Evolutionary conservation across 1,284 basidiomycete species (phyloP), one percentile per base, ranked within the genome.

Genomic region (Xerocomus minutiporus): DNA sequence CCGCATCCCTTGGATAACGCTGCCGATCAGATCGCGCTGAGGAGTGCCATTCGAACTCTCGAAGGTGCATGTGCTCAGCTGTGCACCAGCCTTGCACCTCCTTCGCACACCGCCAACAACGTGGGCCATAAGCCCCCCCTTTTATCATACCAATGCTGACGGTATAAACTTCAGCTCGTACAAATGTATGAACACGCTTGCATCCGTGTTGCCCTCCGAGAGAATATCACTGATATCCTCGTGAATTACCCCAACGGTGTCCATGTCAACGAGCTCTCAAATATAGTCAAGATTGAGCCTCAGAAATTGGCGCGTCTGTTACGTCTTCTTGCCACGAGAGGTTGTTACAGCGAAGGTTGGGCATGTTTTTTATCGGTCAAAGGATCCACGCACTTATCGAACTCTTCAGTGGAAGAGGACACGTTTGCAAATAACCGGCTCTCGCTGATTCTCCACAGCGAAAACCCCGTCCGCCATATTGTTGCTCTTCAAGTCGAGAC

Each of bases 291-390:
- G 0, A 58, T 73, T 9, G 63, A 72, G 6, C 25, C 56, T 3
- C 61, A 53, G 38, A 73, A 74, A 45, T 61, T 74, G 23, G 55
- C 53, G 1, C 64, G 65, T 12, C 49, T 72, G 38, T 54, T 76
- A 38, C 68, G 72, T 11, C 51, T 72, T 40, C 62, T 76, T 3
- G 67, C 70, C 3, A 66, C 71, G 3, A 64, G 66, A 46, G 69
- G 72, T 44, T 65, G 66, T 50, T 75, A 71, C 57, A 45, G 25
- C 8, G 75, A 77, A 63, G 65, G 71, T 66, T 3, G 12, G 39
- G 46, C 36, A 23, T 39, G 36, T 50, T 6, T 3, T 12, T 38
- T 13, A 8, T 45, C 32, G 5, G 9, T 36, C 17, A 1, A 36
- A n/a, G 28, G 26, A 29, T 4, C 5, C 8, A 0, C 15, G 29